phyloP scores from a whole-genome alignment of 2,329 filamentous ascomycete species.

The Onygenales sp. region DNA sequence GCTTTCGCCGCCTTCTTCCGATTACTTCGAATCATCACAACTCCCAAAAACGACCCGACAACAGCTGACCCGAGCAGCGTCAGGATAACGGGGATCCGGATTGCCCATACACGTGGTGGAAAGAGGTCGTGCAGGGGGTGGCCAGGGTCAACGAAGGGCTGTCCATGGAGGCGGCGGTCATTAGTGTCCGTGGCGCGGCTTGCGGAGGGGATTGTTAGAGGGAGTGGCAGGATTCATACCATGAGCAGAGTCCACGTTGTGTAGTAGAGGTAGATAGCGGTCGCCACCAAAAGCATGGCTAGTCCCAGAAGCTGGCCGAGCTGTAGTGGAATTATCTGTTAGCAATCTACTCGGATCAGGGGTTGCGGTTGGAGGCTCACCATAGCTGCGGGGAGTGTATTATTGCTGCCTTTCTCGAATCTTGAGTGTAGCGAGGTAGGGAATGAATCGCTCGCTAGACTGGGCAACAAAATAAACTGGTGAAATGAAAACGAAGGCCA shows the following conservation, averaged over 20 bases:
- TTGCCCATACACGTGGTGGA: conserved; percentile 95
- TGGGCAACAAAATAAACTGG: neutral
- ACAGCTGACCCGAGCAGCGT: conserved; percentile 85
- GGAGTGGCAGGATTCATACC: conserved; percentile 45
- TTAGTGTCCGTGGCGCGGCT: neutral
- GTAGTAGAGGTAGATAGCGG: conserved; percentile 78
- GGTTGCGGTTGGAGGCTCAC: conserved; percentile 2
- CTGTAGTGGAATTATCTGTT: conserved; percentile 40
- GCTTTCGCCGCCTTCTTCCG: conserved; percentile 94
- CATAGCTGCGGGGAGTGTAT: conserved; percentile 6
- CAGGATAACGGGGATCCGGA: conserved; percentile 95
- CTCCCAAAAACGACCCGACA: conserved; percentile 87
- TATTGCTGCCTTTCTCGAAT: neutral
- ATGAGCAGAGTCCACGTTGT: conserved; percentile 96
- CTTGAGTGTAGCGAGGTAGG: neutral
- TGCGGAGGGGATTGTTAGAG: neutral
- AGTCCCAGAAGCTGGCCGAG: conserved; percentile 79
- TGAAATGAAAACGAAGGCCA: neutral
- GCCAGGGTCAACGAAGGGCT: conserved; percentile 96
- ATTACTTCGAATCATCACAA: conserved; percentile 99
- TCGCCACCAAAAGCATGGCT: conserved; percentile 65
- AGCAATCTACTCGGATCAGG: neutral
- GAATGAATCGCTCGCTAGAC: neutral
- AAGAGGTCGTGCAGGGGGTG: conserved; percentile 93
- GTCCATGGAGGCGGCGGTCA: conserved; percentile 6